Evolutionary conservation across 495 filamentous ascomycete genomes (phyloP).

Genomic region (Annulohypoxylon moriforme): DNA sequence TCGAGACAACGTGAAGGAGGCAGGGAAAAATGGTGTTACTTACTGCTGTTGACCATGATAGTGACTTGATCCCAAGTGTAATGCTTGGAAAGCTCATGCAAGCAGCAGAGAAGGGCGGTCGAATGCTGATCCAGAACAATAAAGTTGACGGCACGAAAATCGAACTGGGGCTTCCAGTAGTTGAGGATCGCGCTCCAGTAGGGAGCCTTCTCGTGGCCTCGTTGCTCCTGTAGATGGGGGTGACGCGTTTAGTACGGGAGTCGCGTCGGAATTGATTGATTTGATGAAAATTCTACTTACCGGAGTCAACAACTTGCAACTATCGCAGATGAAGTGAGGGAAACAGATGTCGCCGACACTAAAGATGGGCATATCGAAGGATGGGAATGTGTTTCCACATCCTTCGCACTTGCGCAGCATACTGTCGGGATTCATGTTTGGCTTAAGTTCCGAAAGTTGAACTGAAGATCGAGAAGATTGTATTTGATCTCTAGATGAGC

Average conservation of each 20-base stretch:
- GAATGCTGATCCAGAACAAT: background rate
- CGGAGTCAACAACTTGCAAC: background rate
- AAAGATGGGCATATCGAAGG: background rate
- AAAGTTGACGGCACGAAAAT: background rate
- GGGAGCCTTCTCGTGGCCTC: background rate
- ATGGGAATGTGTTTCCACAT: background rate
- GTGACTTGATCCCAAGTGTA: background rate
- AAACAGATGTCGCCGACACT: background rate
- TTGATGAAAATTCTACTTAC: conserved; percentile 14
- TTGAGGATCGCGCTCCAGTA: background rate
- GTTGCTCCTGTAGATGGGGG: background rate
- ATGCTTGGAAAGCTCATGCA: background rate
- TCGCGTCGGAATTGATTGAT: too few relatives aligned
- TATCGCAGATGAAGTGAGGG: background rate
- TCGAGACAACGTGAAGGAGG: too few relatives aligned
- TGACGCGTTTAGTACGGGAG: background rate
- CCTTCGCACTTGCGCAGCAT: background rate
- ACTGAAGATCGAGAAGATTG: background rate
- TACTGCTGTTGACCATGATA: conserved; percentile 19
- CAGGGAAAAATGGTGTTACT: too few relatives aligned
- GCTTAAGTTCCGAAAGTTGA: background rate
- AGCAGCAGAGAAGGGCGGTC: background rate
- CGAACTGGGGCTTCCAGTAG: background rate
- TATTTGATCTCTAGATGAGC: background rate
- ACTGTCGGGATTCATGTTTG: background rate